Evolutionary conservation across 179 eudicot species (phyloP), one percentile per base, ranked within the genome.

Genomic region (Corrigiola litoralis): DNA sequence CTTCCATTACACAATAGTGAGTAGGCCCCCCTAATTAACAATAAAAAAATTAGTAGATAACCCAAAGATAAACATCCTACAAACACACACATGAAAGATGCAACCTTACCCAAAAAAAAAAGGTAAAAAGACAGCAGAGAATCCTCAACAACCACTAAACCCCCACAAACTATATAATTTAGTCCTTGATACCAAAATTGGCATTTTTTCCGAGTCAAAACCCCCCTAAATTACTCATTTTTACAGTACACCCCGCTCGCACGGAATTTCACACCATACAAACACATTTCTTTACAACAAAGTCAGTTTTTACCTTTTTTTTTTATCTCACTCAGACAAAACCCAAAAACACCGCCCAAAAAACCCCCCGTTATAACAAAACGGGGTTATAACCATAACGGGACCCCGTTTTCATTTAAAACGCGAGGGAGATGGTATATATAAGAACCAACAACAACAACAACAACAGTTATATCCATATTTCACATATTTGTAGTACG

Each of bases 111-210:
- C n/a, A 21, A 9, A 18, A 17, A 18, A 4, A 18, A 11, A 13
- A 33, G 21, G 21, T 6, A 25, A 47, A 59, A 3, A 59, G 54
- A 52, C 63, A 64, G 62, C 58, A 72, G 58, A 44, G 67, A 72
- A 59, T 66, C 72, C 56, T 31, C 71, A 65, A 72, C 76, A 51
- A 72, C 23, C 63, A 56, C 63, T 23, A 38, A 41, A 59, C 36
- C 63, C 34, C 40, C n/a, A 59, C 66, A 58, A 52, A 28, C n/a
- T n/a, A n/a, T 6, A 47, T 44, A 40, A 42, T 53, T 20, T 44
- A 1, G 11, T 27, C n/a, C 48, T 34, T 33, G 25, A 44, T 57
- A 50, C 54, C 34, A 58, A 58, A 58, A 3, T 58, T 65, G 71
- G 57, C 53, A 44, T 68, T 40, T 58, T 48, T 11, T 34, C 18